Evolutionary conservation across 768 basidiomycete genomes (phyloP).

Genomic region (Galerina marginata): DNA sequence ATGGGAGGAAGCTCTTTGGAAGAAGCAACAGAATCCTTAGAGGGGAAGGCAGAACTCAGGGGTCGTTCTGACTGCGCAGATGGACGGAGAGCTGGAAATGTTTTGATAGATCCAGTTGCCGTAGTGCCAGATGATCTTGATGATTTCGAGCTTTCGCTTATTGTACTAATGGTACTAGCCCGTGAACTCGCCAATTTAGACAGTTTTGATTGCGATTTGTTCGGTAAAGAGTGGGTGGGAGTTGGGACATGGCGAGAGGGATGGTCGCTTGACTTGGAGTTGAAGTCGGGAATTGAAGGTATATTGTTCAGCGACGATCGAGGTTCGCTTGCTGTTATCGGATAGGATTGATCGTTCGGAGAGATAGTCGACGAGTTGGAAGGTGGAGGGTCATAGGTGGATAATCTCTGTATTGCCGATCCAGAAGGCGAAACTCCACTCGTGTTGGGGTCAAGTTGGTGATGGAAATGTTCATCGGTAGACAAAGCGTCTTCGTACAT

Average conservation of each 20-base stretch:
- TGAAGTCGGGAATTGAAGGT: conserved; percentile 60
- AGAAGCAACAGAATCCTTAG: conserved; percentile 27
- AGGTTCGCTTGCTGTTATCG: conserved; percentile 46
- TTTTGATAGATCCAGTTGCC: conserved; percentile 67
- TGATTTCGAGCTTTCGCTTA: conserved; percentile 58
- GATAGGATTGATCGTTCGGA: conserved; percentile 27
- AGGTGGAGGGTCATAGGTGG: conserved; percentile 61
- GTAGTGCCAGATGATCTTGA: conserved; percentile 59
- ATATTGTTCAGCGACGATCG: conserved; percentile 53
- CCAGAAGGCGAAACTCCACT: conserved; percentile 58
- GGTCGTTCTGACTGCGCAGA: conserved; percentile 57
- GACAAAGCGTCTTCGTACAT: conserved; percentile 16
- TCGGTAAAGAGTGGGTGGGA: conserved; percentile 34
- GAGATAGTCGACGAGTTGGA: conserved; percentile 53
- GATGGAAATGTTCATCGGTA: conserved; percentile 1
- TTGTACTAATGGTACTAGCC: conserved; percentile 50
- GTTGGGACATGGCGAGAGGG: conserved; percentile 25
- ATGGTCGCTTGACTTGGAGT: conserved; percentile 49
- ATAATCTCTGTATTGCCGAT: conserved; percentile 68
- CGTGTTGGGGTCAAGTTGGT: conserved; percentile 53
- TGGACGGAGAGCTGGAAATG: conserved; percentile 76
- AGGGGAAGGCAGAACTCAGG: conserved; percentile 40
- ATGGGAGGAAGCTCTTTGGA: conserved; percentile 32
- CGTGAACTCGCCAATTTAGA: conserved; percentile 71
- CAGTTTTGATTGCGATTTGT: conserved; percentile 62